Evolutionary conservation across 140 eudicot genomes (phyloP).

Genomic region (Stevia rebaudiana): DNA sequence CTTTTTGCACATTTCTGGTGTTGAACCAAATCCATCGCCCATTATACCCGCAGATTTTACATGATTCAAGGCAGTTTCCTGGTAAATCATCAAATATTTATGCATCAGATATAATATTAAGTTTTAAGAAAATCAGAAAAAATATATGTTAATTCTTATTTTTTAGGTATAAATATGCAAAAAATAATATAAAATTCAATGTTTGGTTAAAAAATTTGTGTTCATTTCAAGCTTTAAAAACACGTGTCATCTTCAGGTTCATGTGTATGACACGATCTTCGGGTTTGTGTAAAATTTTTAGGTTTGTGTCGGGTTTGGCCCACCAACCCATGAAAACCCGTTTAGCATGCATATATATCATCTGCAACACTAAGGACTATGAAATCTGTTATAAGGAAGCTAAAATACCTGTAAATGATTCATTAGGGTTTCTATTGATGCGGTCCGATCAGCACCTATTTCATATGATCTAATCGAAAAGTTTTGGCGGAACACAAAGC

Average conservation of each 20-base stretch:
- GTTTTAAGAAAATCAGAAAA: too few relatives aligned
- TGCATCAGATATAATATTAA: not conserved
- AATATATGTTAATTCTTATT: too few relatives aligned
- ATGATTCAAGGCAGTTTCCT: conserved; percentile 98
- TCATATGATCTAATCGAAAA: conserved; percentile 91
- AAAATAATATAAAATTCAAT: too few relatives aligned
- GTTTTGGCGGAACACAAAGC: conserved; percentile 76
- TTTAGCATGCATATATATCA: not conserved
- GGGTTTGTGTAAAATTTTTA: too few relatives aligned
- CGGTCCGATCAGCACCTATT: conserved; percentile 96
- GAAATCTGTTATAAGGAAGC: not conserved
- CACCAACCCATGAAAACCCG: too few relatives aligned
- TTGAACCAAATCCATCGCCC: conserved; percentile 94
- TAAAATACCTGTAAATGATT: conserved; percentile 82
- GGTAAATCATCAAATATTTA: not conserved
- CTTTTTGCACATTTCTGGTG: conserved; percentile 84
- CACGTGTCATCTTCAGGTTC: too few relatives aligned
- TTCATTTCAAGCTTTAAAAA: too few relatives aligned
- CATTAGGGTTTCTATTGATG: conserved; percentile 87
- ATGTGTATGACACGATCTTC: too few relatives aligned
- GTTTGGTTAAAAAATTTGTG: too few relatives aligned
- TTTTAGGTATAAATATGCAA: too few relatives aligned
- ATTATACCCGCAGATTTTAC: conserved; percentile 74
- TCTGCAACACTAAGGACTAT: not conserved
- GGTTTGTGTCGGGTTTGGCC: too few relatives aligned